Conservation (phyloP, 202 grass and related monocot genomes). For the Cymbopogon flexuosus region DNA sequence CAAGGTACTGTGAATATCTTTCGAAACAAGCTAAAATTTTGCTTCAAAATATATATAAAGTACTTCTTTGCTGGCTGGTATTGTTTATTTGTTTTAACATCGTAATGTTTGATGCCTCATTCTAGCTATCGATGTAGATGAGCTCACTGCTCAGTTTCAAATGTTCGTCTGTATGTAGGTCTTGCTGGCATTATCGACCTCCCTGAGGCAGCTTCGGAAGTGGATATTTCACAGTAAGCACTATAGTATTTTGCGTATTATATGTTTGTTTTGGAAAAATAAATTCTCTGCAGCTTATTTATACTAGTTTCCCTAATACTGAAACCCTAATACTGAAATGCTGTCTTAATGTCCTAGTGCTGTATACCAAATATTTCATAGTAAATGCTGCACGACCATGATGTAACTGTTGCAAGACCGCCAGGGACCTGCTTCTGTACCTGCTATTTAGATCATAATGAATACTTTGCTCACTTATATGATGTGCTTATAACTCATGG, state of each 20-base stretch:
- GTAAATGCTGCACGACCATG: neutral
- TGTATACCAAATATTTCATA: constrained; percentile 3
- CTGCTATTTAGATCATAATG: neutral
- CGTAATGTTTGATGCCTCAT: neutral
- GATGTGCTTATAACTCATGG: neutral
- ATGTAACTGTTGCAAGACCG: neutral
- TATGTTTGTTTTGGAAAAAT: neutral
- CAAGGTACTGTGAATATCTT: constrained; percentile 31
- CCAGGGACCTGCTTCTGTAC: neutral
- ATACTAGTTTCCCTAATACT: neutral
- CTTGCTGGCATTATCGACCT: constrained; percentile 47
- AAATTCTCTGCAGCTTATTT: neutral
- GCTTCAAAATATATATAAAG: neutral
- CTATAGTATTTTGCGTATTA: constrained; percentile 3
- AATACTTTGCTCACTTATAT: neutral
- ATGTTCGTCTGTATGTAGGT: constrained; percentile 35
- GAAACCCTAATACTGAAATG: neutral
- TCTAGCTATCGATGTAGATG: neutral
- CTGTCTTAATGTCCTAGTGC: neutral
- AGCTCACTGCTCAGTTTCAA: constrained; percentile 14
- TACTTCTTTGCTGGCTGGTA: neutral
- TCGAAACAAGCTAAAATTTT: neutral
- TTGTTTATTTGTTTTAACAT: neutral
- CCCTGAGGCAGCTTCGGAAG: constrained; percentile 33
- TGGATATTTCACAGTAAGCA: constrained; percentile 55